Percentiles rank a stretch among this genome's conserved stretches.
Conservation (phyloP, 352 stramenopile genomes). For the Plasmopara muralis region DNA sequence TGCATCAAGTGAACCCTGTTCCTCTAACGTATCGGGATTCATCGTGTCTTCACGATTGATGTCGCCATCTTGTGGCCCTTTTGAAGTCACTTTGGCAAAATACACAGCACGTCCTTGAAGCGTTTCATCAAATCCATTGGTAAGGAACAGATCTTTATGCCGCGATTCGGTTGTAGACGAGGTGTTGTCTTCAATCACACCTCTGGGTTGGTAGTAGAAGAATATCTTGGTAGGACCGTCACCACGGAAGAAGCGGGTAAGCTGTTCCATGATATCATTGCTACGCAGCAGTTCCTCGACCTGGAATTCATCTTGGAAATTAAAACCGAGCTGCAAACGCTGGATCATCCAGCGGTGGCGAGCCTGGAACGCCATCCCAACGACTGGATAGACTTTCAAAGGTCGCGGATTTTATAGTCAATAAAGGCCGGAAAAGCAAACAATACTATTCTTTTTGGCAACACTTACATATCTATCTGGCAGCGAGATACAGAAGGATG, state of each 20-base stretch:
- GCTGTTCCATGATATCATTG: conserved; percentile 74
- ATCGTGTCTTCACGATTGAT: not conserved
- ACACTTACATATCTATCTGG: too few species aligned
- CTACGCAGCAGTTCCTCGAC: conserved; percentile 75
- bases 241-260: conserved; percentile 61
- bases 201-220: conserved; percentile 66
- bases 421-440: too few species aligned
- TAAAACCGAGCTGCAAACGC: conserved; percentile 65
- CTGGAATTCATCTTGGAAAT: conserved; percentile 64
- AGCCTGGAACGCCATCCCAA: conserved; percentile 73
- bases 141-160: conserved; percentile 71
- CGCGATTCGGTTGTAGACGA: conserved; percentile 15
- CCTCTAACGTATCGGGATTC: conserved; percentile 21
- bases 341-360: conserved; percentile 82
- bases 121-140: conserved; percentile 65
- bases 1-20: conserved; percentile 13
- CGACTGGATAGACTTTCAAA: not conserved
- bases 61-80: conserved; percentile 3
- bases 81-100: conserved; percentile 57
- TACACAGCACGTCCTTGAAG: conserved; percentile 62
- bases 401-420: not conserved
- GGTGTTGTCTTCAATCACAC: not conserved
- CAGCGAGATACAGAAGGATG: too few species aligned
- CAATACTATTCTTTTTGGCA: too few species aligned
- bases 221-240: conserved; percentile 68